phyloP scores from a whole-genome alignment of 305 asterid species.

The Solanum hybrid region DNA sequence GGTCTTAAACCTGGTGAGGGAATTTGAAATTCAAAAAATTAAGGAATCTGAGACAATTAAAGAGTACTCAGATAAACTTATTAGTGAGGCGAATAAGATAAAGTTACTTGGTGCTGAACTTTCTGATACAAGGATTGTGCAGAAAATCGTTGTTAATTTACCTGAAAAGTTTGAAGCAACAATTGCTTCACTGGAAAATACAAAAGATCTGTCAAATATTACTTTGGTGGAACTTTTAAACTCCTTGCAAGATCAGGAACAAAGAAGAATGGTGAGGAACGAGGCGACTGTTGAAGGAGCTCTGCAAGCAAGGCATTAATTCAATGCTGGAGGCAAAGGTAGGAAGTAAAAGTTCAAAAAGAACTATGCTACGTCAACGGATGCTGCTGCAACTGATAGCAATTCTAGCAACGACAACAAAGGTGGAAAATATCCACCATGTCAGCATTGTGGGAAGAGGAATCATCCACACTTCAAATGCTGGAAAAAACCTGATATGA shows the following conservation, averaged over 20 bases:
- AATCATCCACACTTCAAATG: too few species aligned
- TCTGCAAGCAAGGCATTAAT: not conserved
- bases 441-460: too few species aligned
- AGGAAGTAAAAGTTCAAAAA: not conserved
- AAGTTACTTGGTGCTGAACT: not conserved
- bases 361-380: not conserved
- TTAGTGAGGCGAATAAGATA: not conserved
- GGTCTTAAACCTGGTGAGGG: too few species aligned
- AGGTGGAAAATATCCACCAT: too few species aligned
- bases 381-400: not conserved
- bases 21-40: too few species aligned
- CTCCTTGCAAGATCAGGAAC: not conserved
- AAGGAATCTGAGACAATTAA: not conserved
- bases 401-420: too few species aligned
- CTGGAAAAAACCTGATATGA: too few species aligned
- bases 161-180: not conserved
- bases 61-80: not conserved
- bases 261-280: not conserved
- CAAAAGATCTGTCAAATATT: constrained; percentile 3
- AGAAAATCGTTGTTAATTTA: not conserved
- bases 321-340: not conserved
- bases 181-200: not conserved
- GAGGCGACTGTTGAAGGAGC: not conserved
- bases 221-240: not conserved
- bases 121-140: not conserved